Evolutionary conservation across 1,284 basidiomycete species (phyloP).

Genomic region (Sporisorium sorghi): DNA sequence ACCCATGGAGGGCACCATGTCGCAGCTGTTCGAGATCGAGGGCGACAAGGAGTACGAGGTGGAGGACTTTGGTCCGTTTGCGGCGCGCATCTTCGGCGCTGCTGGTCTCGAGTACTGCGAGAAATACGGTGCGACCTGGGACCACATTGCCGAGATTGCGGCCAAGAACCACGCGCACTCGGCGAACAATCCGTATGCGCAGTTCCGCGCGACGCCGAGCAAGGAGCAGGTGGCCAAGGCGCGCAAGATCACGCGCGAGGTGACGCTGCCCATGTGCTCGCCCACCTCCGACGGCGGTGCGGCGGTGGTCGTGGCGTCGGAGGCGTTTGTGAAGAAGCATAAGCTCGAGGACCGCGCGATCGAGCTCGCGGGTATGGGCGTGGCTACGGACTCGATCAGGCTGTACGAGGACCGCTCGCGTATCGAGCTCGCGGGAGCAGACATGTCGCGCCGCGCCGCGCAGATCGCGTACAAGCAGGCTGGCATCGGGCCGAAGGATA

Average conservation of each 20-base stretch:
- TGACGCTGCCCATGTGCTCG: conserved; percentile 88
- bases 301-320: conserved; percentile 77
- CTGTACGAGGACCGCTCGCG: conserved; percentile 61
- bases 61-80: conserved; percentile 75
- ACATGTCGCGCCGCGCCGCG: conserved; percentile 79
- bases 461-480: conserved; percentile 80
- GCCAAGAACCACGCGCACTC: conserved; percentile 87
- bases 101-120: conserved; percentile 82
- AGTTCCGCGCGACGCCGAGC: conserved; percentile 73
- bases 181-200: conserved; percentile 84
- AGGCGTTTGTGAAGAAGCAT: conserved; percentile 82
- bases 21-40: conserved; percentile 74
- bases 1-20: conserved; percentile 73
- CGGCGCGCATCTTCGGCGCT: conserved; percentile 82
- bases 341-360: conserved; percentile 86
- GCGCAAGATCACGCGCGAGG: conserved; percentile 75
- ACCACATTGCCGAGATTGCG: conserved; percentile 79
- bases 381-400: conserved; percentile 61
- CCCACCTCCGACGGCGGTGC: conserved; percentile 75
- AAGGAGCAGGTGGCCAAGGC: conserved; percentile 55
- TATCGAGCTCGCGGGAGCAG: conserved; percentile 65
- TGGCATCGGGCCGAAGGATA: conserved; percentile 78
- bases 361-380: conserved; percentile 71
- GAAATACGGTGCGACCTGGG: conserved; percentile 78
- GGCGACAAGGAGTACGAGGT: conserved; percentile 74